Conservation (phyloP, 73 alveolate species). For the Diophrys sp. region DNA sequence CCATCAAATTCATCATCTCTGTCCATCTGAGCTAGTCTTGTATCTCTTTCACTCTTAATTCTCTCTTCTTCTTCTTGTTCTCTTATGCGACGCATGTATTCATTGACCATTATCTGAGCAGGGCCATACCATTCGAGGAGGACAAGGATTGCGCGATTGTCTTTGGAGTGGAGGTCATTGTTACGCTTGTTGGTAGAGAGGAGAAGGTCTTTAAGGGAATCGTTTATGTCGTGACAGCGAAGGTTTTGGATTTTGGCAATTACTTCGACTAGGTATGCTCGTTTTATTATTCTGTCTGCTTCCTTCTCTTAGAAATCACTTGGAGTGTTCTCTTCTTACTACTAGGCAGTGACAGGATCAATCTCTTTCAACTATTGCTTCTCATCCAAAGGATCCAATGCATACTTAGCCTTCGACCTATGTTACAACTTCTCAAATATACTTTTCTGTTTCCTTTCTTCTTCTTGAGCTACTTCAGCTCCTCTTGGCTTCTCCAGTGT, state of each 20-base stretch:
- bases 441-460: not conserved
- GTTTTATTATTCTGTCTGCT: constrained; percentile 44
- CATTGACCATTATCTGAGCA: constrained; percentile 55
- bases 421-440: constrained; percentile 61
- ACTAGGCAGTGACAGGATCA: not conserved
- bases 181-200: constrained; percentile 55
- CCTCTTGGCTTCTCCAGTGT: constrained; percentile 48
- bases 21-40: constrained; percentile 32
- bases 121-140: constrained; percentile 71
- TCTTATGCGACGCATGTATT: constrained; percentile 14
- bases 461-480: constrained; percentile 74
- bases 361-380: not conserved
- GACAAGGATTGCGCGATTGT: constrained; percentile 69
- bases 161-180: constrained; percentile 46
- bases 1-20: constrained; percentile 31
- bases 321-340: constrained; percentile 2
- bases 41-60: constrained; percentile 24
- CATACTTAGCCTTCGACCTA: constrained; percentile 86
- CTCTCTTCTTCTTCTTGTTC: constrained; percentile 36
- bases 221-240: constrained; percentile 60
- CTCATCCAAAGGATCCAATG: constrained; percentile 41
- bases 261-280: constrained; percentile 51
- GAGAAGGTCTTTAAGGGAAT: constrained; percentile 59
- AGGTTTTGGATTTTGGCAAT: constrained; percentile 47
- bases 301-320: constrained; percentile 16